These are phyloP conservation scores for Moringa oleifera DNA, from an alignment of 345 rosid genomes.

Conservation along the genomic window DNA sequence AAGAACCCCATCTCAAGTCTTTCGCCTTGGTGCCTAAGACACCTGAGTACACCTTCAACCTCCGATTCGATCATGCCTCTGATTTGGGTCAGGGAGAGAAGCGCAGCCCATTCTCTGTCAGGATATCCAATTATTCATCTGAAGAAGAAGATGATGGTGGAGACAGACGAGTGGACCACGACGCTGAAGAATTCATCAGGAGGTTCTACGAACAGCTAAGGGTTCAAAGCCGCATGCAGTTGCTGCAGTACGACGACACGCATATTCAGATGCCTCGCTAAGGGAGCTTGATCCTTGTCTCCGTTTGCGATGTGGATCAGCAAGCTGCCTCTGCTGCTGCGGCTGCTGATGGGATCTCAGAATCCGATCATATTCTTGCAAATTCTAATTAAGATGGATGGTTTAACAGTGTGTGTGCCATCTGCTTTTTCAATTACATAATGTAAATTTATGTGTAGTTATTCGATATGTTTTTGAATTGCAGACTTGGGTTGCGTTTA, in stretches of 20 bases:
- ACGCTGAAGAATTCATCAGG: conserved; percentile 55
- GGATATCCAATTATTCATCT: conserved; percentile 43
- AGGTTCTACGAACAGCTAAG: conserved; percentile 51
- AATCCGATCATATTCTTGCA: too few species aligned
- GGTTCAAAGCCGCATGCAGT: conserved; percentile 39
- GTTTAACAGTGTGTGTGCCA: too few species aligned
- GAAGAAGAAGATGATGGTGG: conserved; percentile 28
- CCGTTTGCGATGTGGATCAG: too few species aligned
- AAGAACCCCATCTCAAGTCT: conserved; percentile 14
- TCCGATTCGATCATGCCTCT: conserved; percentile 16
- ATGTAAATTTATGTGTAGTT: too few species aligned
- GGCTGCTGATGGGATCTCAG: too few species aligned
- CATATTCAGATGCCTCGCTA: not conserved
- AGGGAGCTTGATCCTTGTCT: not conserved
- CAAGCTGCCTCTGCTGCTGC: too few species aligned
- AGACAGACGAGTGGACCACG: conserved; percentile 34
- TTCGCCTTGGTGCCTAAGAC: conserved; percentile 34
- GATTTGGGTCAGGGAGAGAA: conserved; percentile 19
- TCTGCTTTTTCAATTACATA: too few species aligned
- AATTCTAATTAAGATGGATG: too few species aligned
- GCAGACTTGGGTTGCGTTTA: too few species aligned
- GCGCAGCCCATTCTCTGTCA: conserved; percentile 29
- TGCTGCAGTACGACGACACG: conserved; percentile 31
- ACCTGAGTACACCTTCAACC: conserved; percentile 35
- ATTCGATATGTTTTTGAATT: too few species aligned